phyloP scores from a whole-genome alignment of 129 eudicot genomes.

The Saposhnikovia divaricata region DNA sequence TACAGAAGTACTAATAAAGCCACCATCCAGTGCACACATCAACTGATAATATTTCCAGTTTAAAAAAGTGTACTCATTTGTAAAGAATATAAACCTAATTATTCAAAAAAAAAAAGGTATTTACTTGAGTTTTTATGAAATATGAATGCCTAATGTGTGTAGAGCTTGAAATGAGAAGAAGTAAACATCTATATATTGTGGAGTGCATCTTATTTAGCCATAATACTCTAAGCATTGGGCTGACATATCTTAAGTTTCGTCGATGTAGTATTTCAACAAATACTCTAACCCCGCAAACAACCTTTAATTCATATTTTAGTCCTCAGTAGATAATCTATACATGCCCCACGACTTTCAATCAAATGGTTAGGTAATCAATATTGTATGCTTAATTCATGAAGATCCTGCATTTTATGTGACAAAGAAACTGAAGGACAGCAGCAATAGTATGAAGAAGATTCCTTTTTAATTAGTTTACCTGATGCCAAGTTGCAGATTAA shows the following conservation, averaged over 20 bases:
- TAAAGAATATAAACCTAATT: no score
- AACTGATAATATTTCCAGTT: neutral
- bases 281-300: neutral
- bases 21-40: neutral
- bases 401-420: neutral
- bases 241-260: neutral
- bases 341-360: neutral
- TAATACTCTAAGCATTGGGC: neutral
- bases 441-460: neutral
- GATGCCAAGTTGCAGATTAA: conserved; percentile 95
- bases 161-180: neutral
- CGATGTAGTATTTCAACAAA: neutral
- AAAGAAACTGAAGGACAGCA: neutral
- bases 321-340: neutral
- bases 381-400: neutral
- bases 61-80: neutral
- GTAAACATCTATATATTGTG: neutral
- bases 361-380: neutral
- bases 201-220: neutral
- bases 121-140: neutral
- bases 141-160: neutral
- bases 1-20: neutral
- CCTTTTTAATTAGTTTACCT: conserved; percentile 30
- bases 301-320: neutral
- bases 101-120: no score